Conservation (phyloP, 768 basidiomycete genomes). For the Mycena kentingensis region DNA sequence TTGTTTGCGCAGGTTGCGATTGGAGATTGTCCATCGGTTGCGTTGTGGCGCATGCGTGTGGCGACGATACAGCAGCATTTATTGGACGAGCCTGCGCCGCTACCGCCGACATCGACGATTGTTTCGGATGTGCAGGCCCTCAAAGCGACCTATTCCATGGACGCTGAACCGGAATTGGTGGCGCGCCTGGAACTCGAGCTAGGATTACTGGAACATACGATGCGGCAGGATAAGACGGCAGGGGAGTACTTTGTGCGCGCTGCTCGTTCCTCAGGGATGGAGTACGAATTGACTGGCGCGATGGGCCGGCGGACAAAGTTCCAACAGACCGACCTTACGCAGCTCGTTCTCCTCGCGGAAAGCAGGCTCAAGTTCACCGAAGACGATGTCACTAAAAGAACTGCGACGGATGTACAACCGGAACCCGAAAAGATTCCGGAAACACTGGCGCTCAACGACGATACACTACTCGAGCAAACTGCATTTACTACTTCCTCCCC, state of each 20-base stretch:
- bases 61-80: constrained; percentile 74
- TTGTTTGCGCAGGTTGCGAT: constrained; percentile 56
- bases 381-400: too few relatives aligned
- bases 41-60: constrained; percentile 87
- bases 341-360: constrained; percentile 93
- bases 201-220: constrained; percentile 77
- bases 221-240: constrained; percentile 75
- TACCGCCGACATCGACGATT: constrained; percentile 46
- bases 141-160: constrained; percentile 40
- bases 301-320: constrained; percentile 94
- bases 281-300: constrained; percentile 91
- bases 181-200: constrained; percentile 73
- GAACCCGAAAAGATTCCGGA: constrained; percentile 56
- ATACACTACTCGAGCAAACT: constrained; percentile 93
- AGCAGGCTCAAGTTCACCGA: constrained; percentile 48
- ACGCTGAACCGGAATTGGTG: constrained; percentile 62
- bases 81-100: constrained; percentile 79
- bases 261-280: constrained; percentile 72
- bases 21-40: constrained; percentile 47
- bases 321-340: constrained; percentile 81
- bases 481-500: constrained; percentile 78
- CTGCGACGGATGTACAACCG: constrained; percentile 6
- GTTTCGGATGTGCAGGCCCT: constrained; percentile 46
- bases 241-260: constrained; percentile 77
- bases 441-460: constrained; percentile 85